phyloP scores from a whole-genome alignment of 2,329 filamentous ascomycete genomes.

The Orbilia ellipsospora region DNA sequence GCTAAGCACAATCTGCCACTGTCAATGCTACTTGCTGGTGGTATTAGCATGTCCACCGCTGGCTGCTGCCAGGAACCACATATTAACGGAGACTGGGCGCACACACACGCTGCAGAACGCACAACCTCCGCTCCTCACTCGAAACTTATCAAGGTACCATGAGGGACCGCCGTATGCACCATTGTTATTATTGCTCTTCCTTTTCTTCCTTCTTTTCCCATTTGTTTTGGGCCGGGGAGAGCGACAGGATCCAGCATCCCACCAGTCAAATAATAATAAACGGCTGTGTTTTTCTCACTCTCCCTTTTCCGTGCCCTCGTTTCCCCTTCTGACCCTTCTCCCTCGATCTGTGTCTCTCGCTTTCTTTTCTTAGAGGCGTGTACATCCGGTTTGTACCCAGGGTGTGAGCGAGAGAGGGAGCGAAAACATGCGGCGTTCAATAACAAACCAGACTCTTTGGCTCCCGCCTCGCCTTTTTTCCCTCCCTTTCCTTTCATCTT shows the following conservation, averaged over 20 bases:
- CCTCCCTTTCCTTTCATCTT: not conserved
- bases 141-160: too few species aligned
- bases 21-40: not conserved
- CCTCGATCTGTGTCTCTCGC: slow-evolving; percentile 6
- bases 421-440: slow-evolving; percentile 29
- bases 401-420: not conserved
- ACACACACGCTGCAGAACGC: slow-evolving; percentile 27
- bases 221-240: not conserved
- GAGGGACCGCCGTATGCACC: too few species aligned
- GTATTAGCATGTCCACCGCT: not conserved
- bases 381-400: slow-evolving; percentile 1
- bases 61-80: slow-evolving; percentile 3
- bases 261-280: not conserved
- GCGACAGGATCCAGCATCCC: slow-evolving; percentile 8
- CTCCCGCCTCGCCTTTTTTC: slow-evolving; percentile 48
- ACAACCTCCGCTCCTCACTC: slow-evolving; percentile 23
- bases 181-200: not conserved
- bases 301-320: not conserved
- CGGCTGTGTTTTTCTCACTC: not conserved
- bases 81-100: slow-evolving; percentile 44
- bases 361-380: not conserved
- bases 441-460: not conserved
- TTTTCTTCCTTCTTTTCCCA: not conserved
- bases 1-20: not conserved
- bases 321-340: not conserved